Evolutionary conservation across 177 flowering plant species (phyloP), one percentile per base, ranked within the genome.

Genomic region (Vitis hybrid): DNA sequence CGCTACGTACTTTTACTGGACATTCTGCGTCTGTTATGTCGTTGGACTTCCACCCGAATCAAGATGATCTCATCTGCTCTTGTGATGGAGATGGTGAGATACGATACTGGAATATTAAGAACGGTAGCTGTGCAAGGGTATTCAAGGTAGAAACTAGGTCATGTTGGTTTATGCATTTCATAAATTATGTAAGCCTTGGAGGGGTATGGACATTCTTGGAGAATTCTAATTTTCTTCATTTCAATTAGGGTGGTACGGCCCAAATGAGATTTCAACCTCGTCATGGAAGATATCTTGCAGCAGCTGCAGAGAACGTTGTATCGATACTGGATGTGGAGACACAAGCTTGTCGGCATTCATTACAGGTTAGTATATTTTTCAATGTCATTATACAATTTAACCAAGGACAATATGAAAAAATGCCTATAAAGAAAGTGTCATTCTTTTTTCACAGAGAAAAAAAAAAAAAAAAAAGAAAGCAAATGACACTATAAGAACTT

Each of bases 191-290:
- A 22, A 22, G 26, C 26, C 26, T 22, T 22, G 26, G 26, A 22
- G 26, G 26, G 26, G 26, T 22, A 2, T 22, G 26, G 26, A 31
- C 6, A 18, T 57, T 29, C 7, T 16, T 15, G 13, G 26, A 3
- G 51, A 5, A 49, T 50, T 21, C 33, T 50, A 16, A 48, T 5
- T n/a, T 14, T 49, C 57, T 72, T 33, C 13, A 3, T 62, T 7
- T 69, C 29, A 0, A 16, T 50, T 61, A 93, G 97, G 97, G 93
- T 74, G 94, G 89, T 18, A 85, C 83, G 65, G 78, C 81, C 12
- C 97, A 86, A 67, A 79, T 91, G 73, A 84, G 98, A 80, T 93
- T 93, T 75, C 95, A 91, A 75, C 97, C 97, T 9, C 89, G 82
- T 69, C 78, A 70, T 58, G 98, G 98, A 45, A 84, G 83, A 73